phyloP scores from a whole-genome alignment of 768 basidiomycete genomes.

The Suillus subalutaceus region DNA sequence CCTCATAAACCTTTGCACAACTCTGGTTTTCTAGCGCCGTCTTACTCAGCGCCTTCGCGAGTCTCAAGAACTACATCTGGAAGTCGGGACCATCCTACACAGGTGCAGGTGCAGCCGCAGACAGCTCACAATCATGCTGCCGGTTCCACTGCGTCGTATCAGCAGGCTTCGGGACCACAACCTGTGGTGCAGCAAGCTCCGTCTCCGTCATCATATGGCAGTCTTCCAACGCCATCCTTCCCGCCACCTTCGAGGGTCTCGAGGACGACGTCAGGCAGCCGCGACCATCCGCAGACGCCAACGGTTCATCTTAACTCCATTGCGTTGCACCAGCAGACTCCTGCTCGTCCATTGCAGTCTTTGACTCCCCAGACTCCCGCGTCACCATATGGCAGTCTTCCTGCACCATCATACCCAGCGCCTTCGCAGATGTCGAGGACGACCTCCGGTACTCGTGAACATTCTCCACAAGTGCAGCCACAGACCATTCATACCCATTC shows the following conservation, averaged over 20 bases:
- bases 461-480: conserved; percentile 20
- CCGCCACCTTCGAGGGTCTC: conserved; percentile 26
- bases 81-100: conserved; percentile 25
- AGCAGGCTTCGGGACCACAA: conserved; percentile 4
- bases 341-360: background rate
- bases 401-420: background rate
- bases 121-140: conserved; percentile 9
- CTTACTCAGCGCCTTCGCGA: conserved; percentile 31
- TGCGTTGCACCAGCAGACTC: conserved; percentile 19
- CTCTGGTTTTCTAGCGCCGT: conserved; percentile 27
- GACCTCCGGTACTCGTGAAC: conserved; percentile 27
- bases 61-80: conserved; percentile 25
- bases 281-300: conserved; percentile 24
- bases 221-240: conserved; percentile 30
- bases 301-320: conserved; percentile 6
- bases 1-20: conserved; percentile 25
- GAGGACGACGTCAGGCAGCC: conserved; percentile 25
- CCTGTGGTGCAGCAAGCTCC: background rate
- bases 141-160: conserved; percentile 17
- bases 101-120: conserved; percentile 14
- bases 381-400: background rate
- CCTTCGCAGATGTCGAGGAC: conserved; percentile 22
- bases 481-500: conserved; percentile 9
- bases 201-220: background rate
- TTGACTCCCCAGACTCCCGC: background rate